Evolutionary conservation across 352 stramenopile species (phyloP), one percentile per base, ranked within the genome.

Genomic region (Phytophthora palmivora): DNA sequence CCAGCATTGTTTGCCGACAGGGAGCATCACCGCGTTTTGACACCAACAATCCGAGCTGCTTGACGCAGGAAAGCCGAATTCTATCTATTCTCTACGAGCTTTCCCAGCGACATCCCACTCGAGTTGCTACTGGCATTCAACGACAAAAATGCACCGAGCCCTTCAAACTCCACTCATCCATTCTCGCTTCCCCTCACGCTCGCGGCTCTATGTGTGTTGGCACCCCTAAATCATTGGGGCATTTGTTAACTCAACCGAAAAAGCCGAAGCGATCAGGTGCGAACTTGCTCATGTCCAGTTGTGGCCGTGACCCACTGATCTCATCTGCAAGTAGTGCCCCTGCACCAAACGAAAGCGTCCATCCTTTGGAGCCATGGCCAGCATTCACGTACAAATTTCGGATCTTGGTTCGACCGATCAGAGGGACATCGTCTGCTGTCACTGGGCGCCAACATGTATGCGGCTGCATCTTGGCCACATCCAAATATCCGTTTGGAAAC

Each of bases 311-410:
- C 15, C 87, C 87, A 28, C 80, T 94, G 53, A 95, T 95, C 37
- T 92, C 69, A 49, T 95, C 87, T 24, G 87, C 87, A 36, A 95
- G 67, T 30, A 95, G 56, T 43, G 85, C 85, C 6, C 67, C 87
- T 12, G 85, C 78, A 36, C 87, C 87, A 63, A 95, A 95, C 18
- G 83, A 91, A 14, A 94, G 73, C 57, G 82, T 94, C 85, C 85
- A 95, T 24, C 85, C 87, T 52, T 94, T 95, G 46, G 87, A 93
- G 5, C 87, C 87, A 54, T 95, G 85, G 9, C 87, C 87, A 41
- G 84, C 79, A 72, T 95, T 95, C 43, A 95, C 84, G 61, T 87
- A 94, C 55, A 95, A 63, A 56, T 95, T 95, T 44, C 78, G 73
- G 37, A 94, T 79, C 46, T 82, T 85, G 10, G 87, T 95, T 54